Base-by-base conservation (phyloP, 139 green algal species). In the Marvania coccoides region DNA sequence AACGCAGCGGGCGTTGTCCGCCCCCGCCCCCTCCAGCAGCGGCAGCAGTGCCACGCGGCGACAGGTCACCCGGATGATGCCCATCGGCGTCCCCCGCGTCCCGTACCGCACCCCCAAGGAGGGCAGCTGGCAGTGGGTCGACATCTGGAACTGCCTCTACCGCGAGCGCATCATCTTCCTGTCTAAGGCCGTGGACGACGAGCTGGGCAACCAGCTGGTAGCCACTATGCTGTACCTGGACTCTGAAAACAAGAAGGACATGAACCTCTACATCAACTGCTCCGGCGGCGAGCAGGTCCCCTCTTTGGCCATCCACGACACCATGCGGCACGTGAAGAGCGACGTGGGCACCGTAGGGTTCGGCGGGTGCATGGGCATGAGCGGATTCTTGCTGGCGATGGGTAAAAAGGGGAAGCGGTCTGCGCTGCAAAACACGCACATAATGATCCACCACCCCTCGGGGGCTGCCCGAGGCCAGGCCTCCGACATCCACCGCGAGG, bases 381-480 rank as follows among this genome's bases (percentile, higher is more conserved):
- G 79, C 29, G 92, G 89, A n/a, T 97, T 98, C 73, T 74, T 99
- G 70, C 81, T 99, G 24, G 85, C 91, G 6, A 80, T 87, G 4
- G 94, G 94, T 34, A 83, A 88, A 24, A 98, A 97, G 82, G 89
- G 90, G 47, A 95, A 95, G 77, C 82, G 91, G 24, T 88, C 82
- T 62, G 81, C 82, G 2, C 83, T 97, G 81, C 89, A 87, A 7
- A 91, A 97, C 82, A 95, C 86, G 37, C 85, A 85, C 63, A 89
- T 98, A 68, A 98, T 98, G 91, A 83, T 99, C 73, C 92, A 98
- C 67, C 87, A 95, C 67, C 94, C 94, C 23, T 87, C 77, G n/a
- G 94, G 94, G 28, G 81, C 83, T 10, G 91, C 94, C 0, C 70
- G 94, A 5, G 94, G 94, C 10, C 88, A 96, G 61, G 93, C 93